Percentiles rank a stretch among this genome's conserved stretches.
Evolutionary conservation across 306 rosid species (phyloP).

Genomic region (Lathyrus aphaca): DNA sequence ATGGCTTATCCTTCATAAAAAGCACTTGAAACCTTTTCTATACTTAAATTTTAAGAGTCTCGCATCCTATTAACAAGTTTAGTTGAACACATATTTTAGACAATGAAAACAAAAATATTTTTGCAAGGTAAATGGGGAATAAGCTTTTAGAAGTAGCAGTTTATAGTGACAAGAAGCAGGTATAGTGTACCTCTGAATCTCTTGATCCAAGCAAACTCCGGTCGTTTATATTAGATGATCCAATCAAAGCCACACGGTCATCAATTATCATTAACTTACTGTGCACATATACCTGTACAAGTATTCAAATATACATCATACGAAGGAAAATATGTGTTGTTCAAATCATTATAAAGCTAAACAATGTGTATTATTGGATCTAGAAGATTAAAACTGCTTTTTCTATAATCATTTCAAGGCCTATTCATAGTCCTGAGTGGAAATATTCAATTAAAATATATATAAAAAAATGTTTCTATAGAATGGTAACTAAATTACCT

Average conservation of each 20-base stretch:
- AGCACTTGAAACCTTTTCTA: background rate
- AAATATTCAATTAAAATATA: background rate
- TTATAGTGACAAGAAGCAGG: constrained; percentile 6
- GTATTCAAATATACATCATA: constrained; percentile 29
- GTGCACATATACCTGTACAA: constrained; percentile 86
- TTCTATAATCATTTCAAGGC: constrained; percentile 21
- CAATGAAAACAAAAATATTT: too few species aligned
- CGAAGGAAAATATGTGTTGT: constrained; percentile 15
- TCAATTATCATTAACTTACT: constrained; percentile 91
- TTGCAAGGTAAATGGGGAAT: too few species aligned
- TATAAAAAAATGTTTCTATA: constrained; percentile 4
- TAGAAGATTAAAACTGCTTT: constrained; percentile 1
- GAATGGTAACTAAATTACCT: constrained; percentile 52
- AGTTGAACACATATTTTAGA: too few species aligned
- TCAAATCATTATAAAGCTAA: constrained; percentile 15
- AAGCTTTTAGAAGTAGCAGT: constrained; percentile 16
- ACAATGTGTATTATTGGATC: constrained; percentile 21
- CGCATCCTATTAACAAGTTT: too few species aligned
- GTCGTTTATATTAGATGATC: constrained; percentile 96
- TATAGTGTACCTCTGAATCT: constrained; percentile 84
- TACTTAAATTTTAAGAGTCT: too few species aligned
- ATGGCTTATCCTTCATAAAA: background rate
- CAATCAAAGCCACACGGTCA: constrained; percentile 76
- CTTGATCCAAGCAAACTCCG: constrained; percentile 93
- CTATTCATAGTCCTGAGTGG: background rate